A percentile compares a stretch with the other conserved stretches of the same genome.
These are phyloP conservation scores for Mortierella sp. DNA, from an alignment of 371 early-diverging fungal species.

Conservation along the genomic window DNA sequence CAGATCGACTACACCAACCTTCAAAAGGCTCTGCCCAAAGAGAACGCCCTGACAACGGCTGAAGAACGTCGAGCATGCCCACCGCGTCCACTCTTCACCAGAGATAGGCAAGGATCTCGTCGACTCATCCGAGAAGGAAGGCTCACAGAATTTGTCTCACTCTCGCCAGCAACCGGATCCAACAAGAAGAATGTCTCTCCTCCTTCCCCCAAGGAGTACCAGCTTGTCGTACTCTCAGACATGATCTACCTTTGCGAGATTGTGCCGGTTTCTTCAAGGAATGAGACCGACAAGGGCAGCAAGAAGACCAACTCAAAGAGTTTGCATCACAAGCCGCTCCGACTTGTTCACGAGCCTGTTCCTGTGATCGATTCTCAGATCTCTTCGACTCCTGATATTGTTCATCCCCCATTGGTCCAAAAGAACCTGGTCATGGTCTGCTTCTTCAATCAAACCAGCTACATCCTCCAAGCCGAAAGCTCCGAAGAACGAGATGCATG, in stretches of 20 bases:
- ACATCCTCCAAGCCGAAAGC: constrained; percentile 37
- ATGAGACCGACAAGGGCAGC: background rate
- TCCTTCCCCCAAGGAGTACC: constrained; percentile 24
- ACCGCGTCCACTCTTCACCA: constrained; percentile 11
- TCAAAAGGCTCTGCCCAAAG: constrained; percentile 22
- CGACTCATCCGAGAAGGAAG: constrained; percentile 15
- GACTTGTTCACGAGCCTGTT: constrained; percentile 38
- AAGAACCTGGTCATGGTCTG: constrained; percentile 46
- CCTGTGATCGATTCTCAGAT: constrained; percentile 41
- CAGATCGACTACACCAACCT: constrained; percentile 36
- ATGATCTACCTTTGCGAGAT: constrained; percentile 39
- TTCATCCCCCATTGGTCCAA: constrained; percentile 24
- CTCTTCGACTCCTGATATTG: constrained; percentile 37
- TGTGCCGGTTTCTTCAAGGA: background rate
- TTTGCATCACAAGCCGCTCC: constrained; percentile 4
- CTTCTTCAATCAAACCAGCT: constrained; percentile 44
- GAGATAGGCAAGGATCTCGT: constrained; percentile 9
- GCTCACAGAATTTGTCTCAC: constrained; percentile 21
- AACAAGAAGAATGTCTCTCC: constrained; percentile 15
- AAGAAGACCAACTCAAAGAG: constrained; percentile 10
- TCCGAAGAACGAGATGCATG: constrained; percentile 38
- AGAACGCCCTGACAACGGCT: constrained; percentile 29
- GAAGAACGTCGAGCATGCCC: constrained; percentile 26
- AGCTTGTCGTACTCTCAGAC: constrained; percentile 28
- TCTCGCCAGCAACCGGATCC: background rate